Base-by-base conservation (phyloP, 257 asterid genomes). In the Anisodus tanguticus region DNA sequence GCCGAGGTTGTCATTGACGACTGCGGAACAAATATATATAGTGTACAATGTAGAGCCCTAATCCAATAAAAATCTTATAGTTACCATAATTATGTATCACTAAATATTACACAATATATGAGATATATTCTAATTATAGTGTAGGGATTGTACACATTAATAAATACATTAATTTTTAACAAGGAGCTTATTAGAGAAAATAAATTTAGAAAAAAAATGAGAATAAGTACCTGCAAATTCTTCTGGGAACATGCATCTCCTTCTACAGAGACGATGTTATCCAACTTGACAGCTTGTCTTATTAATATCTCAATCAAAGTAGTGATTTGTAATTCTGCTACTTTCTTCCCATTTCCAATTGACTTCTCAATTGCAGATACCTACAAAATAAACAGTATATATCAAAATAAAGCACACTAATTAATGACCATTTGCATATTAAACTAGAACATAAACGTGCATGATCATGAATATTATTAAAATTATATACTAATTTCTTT, bases 271-370 rank as follows among this genome's bases (percentile, higher is more conserved):
- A 9, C 9, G 55, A 93, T 89, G 83, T 76, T 66, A 66, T 92
- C 95, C 58, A 93, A 55, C 85, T 90, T 93, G 47, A 92, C 93
- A 79, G 97, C 95, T 86, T 90, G 93, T 83, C 92, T 87, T 95
- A 93, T 93, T 85, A 93, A 84, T 92, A 93, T 93, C 84, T 92
- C 94, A 53, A 81, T 90, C 88, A 93, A 88, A 8, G 95, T 93
- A 17, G 97, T 93, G 86, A 93, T 88, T 64, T 92, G 97, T 76
- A 93, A 37, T 83, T 92, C 95, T 63, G 94, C 89, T 68, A 90
- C 95, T 85, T 87, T 93, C 15, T 84, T 87, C 22, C 97, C 95
- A 88, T 86, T 89, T 86, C 81, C 93, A 41, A 90, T 87, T 17
- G 95, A 89, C 84, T 89, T 92, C 87, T 93, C 94, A 8, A 93